Evolutionary conservation across 2,329 filamentous ascomycete genomes (phyloP), one percentile per base, ranked within the genome.

Genomic region (Paecilomyces formosus): DNA sequence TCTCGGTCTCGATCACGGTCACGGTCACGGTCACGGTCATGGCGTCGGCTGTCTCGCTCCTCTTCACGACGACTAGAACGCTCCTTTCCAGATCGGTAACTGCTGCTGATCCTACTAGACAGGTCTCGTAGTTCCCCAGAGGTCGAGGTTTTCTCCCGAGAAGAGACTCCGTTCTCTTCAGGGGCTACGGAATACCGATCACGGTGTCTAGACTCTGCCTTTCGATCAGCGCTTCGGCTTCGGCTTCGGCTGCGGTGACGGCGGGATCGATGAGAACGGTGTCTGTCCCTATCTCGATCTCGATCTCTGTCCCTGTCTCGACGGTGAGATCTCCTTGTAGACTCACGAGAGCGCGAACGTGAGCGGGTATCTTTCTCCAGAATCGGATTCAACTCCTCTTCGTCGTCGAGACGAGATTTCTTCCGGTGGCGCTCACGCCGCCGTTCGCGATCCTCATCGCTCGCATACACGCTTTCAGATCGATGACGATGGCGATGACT

Each of bases 261-360:
- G 28, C 78, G 79, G 2, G 78, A 78, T 33, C 81, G 80, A 59
- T 78, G 79, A 31, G 80, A 79, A 18, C 75, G 71, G 63, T 74
- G 67, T 59, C 74, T 65, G 62, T 66, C 64, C 68, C 72, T 66
- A 65, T 58, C 55, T 22, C 45, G 35, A 18, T 58, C 57, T 30
- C 77, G 65, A n/a, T 83, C 80, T 58, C 79, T 79, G 50, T 88
- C 84, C 62, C 81, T 81, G 55, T 83, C 85, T 64, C 85, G 85
- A 61, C 85, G 83, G 65, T 86, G 83, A 54, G 83, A 81, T 57
- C 81, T 84, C 39, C 79, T 78, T 4, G 80, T 80, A 9, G 81
- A 80, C 12, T 85, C 83, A 1, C 82, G 83, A 2, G 89, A 90
- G 58, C 87, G 79, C 0, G 85, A 85, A 53, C 86, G 81, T 0